A percentile compares a stretch with the other conserved stretches of the same genome.
phyloP scores from a whole-genome alignment of 129 eudicot species.

The Gnaphalium uliginosum region DNA sequence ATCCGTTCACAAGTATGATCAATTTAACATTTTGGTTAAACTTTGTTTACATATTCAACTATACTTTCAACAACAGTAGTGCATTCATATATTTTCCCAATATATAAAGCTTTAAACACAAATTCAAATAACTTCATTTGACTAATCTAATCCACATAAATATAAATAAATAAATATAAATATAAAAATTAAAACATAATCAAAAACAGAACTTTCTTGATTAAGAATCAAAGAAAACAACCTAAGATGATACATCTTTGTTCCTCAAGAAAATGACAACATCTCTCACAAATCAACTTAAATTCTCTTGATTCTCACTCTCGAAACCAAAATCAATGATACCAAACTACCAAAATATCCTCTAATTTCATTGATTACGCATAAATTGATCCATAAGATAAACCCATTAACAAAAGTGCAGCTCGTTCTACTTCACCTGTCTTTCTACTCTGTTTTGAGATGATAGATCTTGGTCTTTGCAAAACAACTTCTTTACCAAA shows the following conservation, averaged over 20 bases:
- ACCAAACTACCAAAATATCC: not conserved
- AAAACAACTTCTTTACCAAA: constrained; percentile 64
- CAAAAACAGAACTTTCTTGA: not conserved
- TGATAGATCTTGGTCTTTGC: constrained; percentile 90
- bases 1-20: too few relatives aligned
- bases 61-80: too few relatives aligned
- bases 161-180: too few relatives aligned
- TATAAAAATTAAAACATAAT: not conserved
- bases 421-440: constrained; percentile 90
- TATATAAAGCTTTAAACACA: not conserved
- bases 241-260: not conserved
- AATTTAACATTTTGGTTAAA: too few relatives aligned
- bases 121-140: not conserved
- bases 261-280: not conserved
- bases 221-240: constrained; percentile 17
- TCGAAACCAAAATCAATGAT: not conserved
- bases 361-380: constrained; percentile 35
- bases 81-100: too few relatives aligned
- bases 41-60: too few relatives aligned
- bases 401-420: constrained; percentile 81
- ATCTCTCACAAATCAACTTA: not conserved
- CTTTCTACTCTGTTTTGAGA: constrained; percentile 58
- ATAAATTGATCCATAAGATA: constrained; percentile 87
- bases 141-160: not conserved
- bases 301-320: not conserved